Evolutionary conservation across 1,284 basidiomycete genomes (phyloP).

Genomic region (Anthracocystis walkeri): DNA sequence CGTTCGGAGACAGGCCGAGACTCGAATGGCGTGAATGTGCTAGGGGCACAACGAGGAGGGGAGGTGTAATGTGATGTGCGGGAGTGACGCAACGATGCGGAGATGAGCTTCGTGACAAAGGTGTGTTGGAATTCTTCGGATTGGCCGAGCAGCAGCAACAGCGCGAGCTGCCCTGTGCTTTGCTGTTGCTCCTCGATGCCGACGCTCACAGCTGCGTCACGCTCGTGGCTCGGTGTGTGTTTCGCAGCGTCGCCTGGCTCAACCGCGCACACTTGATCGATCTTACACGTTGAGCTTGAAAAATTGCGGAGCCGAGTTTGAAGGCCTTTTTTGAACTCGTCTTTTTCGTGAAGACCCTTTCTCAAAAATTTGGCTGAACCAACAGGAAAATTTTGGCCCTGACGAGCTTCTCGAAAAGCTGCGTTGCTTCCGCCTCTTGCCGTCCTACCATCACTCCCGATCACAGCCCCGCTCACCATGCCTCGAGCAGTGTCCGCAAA

Average conservation of each 20-base stretch:
- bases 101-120: constrained; percentile 4
- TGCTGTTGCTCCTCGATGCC: not conserved
- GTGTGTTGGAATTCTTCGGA: constrained; percentile 30
- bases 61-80: not conserved
- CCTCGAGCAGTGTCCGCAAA: constrained; percentile 88
- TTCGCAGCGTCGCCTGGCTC: constrained; percentile 30
- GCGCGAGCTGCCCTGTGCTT: constrained; percentile 9
- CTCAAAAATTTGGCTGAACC: not conserved
- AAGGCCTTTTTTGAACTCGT: not conserved
- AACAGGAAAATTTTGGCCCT: constrained; percentile 13
- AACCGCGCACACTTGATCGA: constrained; percentile 4
- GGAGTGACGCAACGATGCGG: not conserved
- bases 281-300: not conserved
- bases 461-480: constrained; percentile 74
- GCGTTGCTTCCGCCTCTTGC: not conserved
- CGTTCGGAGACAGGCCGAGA: not conserved
- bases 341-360: constrained; percentile 6
- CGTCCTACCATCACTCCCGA: constrained; percentile 14
- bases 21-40: too few relatives aligned
- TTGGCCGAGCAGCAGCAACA: constrained; percentile 10
- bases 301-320: not conserved
- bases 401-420: constrained; percentile 1
- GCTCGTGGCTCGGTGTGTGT: constrained; percentile 8
- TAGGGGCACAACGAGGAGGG: too few relatives aligned
- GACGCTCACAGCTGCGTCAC: constrained; percentile 16